Base-by-base conservation (phyloP, 805 yeast genomes). In the Ogataea henricii region DNA sequence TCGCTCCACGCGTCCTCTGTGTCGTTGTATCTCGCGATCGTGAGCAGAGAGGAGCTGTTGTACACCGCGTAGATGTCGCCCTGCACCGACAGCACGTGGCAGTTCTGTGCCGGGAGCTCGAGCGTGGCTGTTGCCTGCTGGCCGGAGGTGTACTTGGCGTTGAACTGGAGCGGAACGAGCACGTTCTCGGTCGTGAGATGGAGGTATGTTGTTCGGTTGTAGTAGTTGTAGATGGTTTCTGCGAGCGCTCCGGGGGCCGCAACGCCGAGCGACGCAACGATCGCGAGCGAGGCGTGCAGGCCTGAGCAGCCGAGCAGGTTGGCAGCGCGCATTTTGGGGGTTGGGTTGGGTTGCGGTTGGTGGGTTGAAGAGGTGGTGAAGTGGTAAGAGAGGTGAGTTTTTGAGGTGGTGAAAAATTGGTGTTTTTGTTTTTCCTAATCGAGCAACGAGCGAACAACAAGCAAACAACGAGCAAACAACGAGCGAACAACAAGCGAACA, bases 191-290 rank as follows among this genome's bases (percentile, higher is more conserved):
- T 51, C 27, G 47, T 47, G 13, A 64, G 43, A 18, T 59, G 62
- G 4, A 66, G 48, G 47, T 63, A 67, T 6, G 57, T 57, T 4
- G 67, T 66, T 40, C 60, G 53, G 42, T 65, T 66, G 35, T 55
- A 40, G 48, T 62, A 66, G 49, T 66, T 61, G 49, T 67, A 67
- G 1, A 65, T 50, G 3, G 69, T 57, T 32, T 64, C 62, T 30
- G 34, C 34, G 18, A 14, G 8, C 7, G 34, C 25, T 6, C 8
- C 8, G 17, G 34, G 17, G 14, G n/a, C 5, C 14, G 10, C 8
- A 8, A 8, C 3, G 34, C 4, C 7, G 18, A 30, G 34, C 18
- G 18, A n/a, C n/a, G n/a, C n/a, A n/a, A n/a, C n/a, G n/a, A n/a
- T 13, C 17, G 34, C 6, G 34, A 30, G 18, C 13, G 34, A 4